Base-by-base conservation (phyloP, 129 eudicot species). In the Flaveria linearis region DNA sequence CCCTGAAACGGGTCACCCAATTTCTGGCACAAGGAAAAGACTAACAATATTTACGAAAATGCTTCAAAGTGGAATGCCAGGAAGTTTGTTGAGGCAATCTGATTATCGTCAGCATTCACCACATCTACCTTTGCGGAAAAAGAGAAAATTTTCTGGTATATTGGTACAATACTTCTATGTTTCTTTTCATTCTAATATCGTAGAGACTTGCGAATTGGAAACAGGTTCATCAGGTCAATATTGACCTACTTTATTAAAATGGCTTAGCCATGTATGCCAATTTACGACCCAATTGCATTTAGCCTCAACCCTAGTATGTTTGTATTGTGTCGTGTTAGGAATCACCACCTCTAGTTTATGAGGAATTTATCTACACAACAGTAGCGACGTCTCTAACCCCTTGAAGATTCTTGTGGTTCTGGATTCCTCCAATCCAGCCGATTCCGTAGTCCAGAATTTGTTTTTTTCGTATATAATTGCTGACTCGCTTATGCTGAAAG, bases 61-160 rank as follows among this genome's bases (percentile, higher is more conserved):
- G 99, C 93, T 94, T 75, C 88, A 77, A 23, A 87, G 92, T 77
- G 96, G 97, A 66, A 82, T 87, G 71, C 96, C 96, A 47, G 81
- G 75, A 76, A 80, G 84, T 80, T 83, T 88, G 80, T 78, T 80
- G 36, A 72, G 72, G 70, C 87, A 77, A 50, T 80, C 81, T 15
- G 78, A 50, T 67, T 56, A 51, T 74, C 64, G 57, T 43, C 87
- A 68, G 77, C 83, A 66, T 82, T 73, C 80, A 22, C 47, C 84
- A 47, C 68, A 72, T 50, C 68, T 76, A 71, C 76, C 85, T 74
- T 46, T 50, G 36, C 82, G 50, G 66, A 84, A 78, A 61, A 81
- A 76, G 76, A 85, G 71, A 77, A 76, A 77, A 50, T 49, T 39
- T 78, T 15, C 83, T 67, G 97, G 97, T 90, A 91, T 80, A 18